Base-by-base conservation (phyloP, 176 grass and related monocot species). In the Lolium perenne region DNA sequence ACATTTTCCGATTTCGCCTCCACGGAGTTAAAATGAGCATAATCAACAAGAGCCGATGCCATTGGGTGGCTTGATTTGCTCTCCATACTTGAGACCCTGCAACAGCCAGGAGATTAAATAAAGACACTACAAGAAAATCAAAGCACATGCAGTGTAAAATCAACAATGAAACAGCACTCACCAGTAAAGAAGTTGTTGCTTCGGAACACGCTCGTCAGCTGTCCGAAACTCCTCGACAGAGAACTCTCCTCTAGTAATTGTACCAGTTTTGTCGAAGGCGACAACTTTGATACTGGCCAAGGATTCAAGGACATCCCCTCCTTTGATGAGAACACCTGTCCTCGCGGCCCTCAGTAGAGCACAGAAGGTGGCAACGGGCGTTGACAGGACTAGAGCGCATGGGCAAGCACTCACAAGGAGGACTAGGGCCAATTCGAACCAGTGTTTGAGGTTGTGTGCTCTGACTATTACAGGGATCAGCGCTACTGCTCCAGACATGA, bases 21-120 rank as follows among this genome's bases (percentile, higher is more conserved):
- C 10, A 94, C 86, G 1, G 90, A 94, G 65, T 94, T 89, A 10
- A 79, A 93, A 29, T 75, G 89, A 83, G 97, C 92, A 90, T 93
- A 90, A 38, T 90, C 92, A 60, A 97, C 91, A 48, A 99, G 87
- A 46, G 80, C 92, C 38, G 90, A 53, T 80, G 97, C 97, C 97
- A 99, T 97, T 64, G 97, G 97, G 82, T 99, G 97, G 66, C 94
- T 97, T 23, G 97, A 99, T 87, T 92, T 94, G 80, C 97, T 99
- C 66, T 99, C 97, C 47, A 97, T 88, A 80, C 97, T 97, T 65
- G 97, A 90, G 38, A 99, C 92, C 94, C 97, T 99, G 85, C 17
- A 84, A 74, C 7, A 87, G 54, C 8, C 84, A 84, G 56, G 57
- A 8, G 14, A 63, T 79, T 55, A 62, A 83, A 48, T 74, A 22